Base-by-base conservation (phyloP, 2,329 filamentous ascomycete genomes). In the Teratosphaeria nubilosa region DNA sequence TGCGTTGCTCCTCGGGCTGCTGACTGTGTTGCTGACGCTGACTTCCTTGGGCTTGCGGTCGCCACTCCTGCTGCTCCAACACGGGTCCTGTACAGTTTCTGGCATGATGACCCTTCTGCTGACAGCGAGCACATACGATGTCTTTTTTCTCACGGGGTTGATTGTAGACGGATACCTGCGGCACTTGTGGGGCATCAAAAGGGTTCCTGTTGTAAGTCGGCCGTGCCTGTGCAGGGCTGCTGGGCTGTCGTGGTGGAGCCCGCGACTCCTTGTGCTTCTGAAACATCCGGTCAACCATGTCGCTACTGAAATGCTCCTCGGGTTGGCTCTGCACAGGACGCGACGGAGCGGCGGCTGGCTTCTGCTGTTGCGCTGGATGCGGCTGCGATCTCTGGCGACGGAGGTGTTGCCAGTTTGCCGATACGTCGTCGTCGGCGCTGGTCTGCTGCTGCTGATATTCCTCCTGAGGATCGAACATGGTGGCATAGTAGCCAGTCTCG, bases 331-430 rank as follows among this genome's bases (percentile, higher is more conserved):
- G 7, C 16, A 16, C 10, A 6, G 25, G 51, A 32, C 20, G 45
- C 32, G 56, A 30, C 16, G 54, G 31, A 48, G 45, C 48, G 55
- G 34, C 55, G 45, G 37, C 59, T 60, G 56, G 41, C n/a, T 27
- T 27, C 56, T 52, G 34, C 50, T 30, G 16, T 56, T 48, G 16
- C 20, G 34, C 5, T 31, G 31, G 53, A 1, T 37, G 27, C 27
- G 59, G 54, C 57, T 59, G 58, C 3, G 56, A 31, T 14, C 57
- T 37, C 13, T 59, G 59, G 9, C 60, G 60, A 50, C 63, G 60
- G 16, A 69, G 55, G 53, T 69, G 66, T 53, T 66, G 62, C 67
- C 67, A 69, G 32, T 64, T 59, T 20, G 55, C 63, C 20, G 62
- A 56, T 6, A 60, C 54, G 14, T 58, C 62, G 25, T 65, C 62